Evolutionary conservation across 345 rosid genomes (phyloP).

Genomic region (Odontarrhena argentea): DNA sequence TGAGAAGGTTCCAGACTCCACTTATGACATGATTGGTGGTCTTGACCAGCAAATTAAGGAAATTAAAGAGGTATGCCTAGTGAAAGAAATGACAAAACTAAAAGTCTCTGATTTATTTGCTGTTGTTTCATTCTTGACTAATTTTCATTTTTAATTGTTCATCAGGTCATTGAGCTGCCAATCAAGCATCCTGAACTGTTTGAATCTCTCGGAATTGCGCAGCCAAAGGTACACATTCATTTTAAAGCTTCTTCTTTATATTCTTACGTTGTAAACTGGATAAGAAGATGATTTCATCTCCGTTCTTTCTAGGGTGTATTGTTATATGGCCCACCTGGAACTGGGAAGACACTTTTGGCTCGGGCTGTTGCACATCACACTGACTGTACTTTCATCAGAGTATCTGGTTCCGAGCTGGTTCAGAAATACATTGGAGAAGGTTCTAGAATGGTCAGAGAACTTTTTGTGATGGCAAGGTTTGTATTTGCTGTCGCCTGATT

Average conservation of each 20-base stretch:
- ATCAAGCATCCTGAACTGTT: constrained; percentile 97
- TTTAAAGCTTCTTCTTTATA: neutral
- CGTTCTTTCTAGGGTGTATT: constrained; percentile 70
- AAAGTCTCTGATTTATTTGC: neutral
- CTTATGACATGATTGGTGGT: constrained; percentile 99
- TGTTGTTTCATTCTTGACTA: constrained; percentile 10
- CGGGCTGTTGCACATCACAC: constrained; percentile 99
- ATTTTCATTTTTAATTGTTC: constrained; percentile 9
- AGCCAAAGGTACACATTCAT: constrained; percentile 73
- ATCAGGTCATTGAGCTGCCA: constrained; percentile 96
- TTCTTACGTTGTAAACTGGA: neutral
- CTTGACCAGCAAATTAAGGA: constrained; percentile 99
- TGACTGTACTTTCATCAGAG: constrained; percentile 99
- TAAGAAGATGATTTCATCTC: neutral
- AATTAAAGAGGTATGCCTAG: constrained; percentile 74
- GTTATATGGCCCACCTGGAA: constrained; percentile 98
- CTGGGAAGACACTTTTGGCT: constrained; percentile 95
- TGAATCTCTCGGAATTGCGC: constrained; percentile 97
- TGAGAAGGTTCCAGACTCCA: constrained; percentile 98
- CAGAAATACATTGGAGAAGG: constrained; percentile 99
- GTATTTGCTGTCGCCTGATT: constrained; percentile 23
- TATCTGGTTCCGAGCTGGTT: constrained; percentile 95
- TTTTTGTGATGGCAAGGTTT: constrained; percentile 98
- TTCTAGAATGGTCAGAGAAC: constrained; percentile 98
- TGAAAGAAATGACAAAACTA: neutral